These are phyloP conservation scores for Pyrenula aspistea DNA, from an alignment of 495 filamentous ascomycete species.

Conservation along the genomic window DNA sequence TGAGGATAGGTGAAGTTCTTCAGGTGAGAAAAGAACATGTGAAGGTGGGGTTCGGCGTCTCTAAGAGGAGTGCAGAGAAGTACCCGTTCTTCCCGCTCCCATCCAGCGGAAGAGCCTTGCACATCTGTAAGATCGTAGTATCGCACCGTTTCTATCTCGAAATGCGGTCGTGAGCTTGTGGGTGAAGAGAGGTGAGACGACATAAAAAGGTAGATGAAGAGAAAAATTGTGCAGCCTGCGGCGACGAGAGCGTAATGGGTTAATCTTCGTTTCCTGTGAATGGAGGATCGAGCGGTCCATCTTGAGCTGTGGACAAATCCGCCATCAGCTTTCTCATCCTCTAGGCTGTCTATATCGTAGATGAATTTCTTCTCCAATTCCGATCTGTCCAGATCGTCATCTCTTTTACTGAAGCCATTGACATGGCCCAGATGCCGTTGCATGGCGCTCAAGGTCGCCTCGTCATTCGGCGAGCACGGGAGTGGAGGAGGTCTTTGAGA, in stretches of 20 bases:
- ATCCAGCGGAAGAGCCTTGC: slow-evolving; percentile 78
- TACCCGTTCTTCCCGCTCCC: slow-evolving; percentile 91
- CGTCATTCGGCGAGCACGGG: not conserved
- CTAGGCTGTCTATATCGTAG: not conserved
- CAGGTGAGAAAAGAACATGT: slow-evolving; percentile 97
- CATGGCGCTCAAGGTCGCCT: not conserved
- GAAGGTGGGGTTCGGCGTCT: slow-evolving; percentile 85
- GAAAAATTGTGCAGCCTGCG: slow-evolving; percentile 9
- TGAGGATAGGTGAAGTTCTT: slow-evolving; percentile 96
- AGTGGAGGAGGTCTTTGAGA: not conserved
- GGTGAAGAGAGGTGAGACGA: not conserved
- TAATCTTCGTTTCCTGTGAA: not conserved
- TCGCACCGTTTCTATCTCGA: slow-evolving; percentile 81
- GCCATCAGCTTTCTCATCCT: not conserved
- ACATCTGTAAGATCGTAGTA: slow-evolving; percentile 93
- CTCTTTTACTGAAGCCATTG: slow-evolving; percentile 1
- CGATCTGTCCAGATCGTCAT: not conserved
- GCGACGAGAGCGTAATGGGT: slow-evolving; percentile 16
- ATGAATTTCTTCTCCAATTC: not conserved
- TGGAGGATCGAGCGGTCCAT: not conserved
- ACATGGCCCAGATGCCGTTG: not conserved
- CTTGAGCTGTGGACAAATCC: not conserved
- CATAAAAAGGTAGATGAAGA: not conserved
- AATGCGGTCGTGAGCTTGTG: slow-evolving; percentile 21
- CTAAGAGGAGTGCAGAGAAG: slow-evolving; percentile 89